Base-by-base conservation (phyloP, 2,329 filamentous ascomycete genomes). In the Dissoconium aciculare region DNA sequence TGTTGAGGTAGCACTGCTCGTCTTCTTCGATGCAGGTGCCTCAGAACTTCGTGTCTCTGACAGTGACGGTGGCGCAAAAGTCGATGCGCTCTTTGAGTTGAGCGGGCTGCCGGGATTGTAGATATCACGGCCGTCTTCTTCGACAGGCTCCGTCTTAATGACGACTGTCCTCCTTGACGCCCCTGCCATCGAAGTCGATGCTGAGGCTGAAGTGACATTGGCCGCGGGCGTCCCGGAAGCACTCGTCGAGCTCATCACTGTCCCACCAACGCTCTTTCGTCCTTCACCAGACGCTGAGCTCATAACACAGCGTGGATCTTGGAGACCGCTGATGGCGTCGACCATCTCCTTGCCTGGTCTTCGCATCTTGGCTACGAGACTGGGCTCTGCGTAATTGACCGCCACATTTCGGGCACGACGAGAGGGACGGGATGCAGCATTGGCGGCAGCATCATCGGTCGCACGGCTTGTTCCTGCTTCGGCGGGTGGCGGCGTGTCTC, bases 361-460 rank as follows among this genome's bases (percentile, higher is more conserved):
- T 12, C 63, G 52, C 61, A 66, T 65, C 41, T 66, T 66, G 11
- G 54, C 57, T 27, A 52, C 51, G 11, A 66, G 46, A 28, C 53
- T 62, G 2, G 63, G 63, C 38, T 65, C 62, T 9, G 62, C 60
- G 36, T 65, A 65, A 45, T 58, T 64, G 28, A 64, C 60, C 17
- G 58, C 54, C n/a, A n/a, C n/a, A 11, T 58, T 48, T 14, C 62
- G 52, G 10, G 59, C 59, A 35, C 63, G 53, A 33, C 63, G 53
- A 3, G 56, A 59, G 8, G 60, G 57, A 17, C 62, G 48, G 11
- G 45, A 47, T 19, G 50, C 48, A 23, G 40, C 45, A 33, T 46
- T 45, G 11, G 45, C 47, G 21, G 50, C 48, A 23, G 40, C 45
- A 33, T 46, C 46, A 2, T 57, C 54, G 14, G 45, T 41, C 15